Conservation (phyloP, 257 asterid genomes). For the Nemophila menziesii region DNA sequence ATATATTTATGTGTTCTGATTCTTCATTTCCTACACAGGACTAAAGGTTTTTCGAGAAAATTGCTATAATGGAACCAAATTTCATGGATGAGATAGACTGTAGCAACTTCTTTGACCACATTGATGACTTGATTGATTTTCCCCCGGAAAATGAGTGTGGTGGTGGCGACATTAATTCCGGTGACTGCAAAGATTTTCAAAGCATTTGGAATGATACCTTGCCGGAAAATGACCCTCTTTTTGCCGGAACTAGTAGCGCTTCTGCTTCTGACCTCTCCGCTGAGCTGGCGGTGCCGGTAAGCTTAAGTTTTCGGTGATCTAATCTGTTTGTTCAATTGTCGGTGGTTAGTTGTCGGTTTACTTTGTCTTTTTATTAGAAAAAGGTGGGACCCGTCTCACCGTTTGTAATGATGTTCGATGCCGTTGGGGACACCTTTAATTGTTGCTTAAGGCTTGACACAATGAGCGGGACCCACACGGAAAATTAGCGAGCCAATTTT, state of each 20-base stretch:
- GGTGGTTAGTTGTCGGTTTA: neutral
- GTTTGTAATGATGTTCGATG: neutral
- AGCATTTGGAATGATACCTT: conserved; percentile 59
- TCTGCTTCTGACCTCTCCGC: conserved; percentile 52
- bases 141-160: conserved; percentile 59
- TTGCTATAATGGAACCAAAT: conserved; percentile 44
- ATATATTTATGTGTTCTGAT: neutral
- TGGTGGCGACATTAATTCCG: conserved; percentile 34
- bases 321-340: neutral
- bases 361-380: neutral
- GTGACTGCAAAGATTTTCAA: conserved; percentile 45
- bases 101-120: conserved; percentile 74
- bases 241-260: conserved; percentile 27
- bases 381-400: neutral
- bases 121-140: conserved; percentile 83
- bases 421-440: neutral
- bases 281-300: conserved; percentile 84
- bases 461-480: neutral
- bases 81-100: conserved; percentile 67
- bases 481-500: no score
- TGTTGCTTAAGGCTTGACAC: neutral
- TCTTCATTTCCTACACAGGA: conserved; percentile 17
- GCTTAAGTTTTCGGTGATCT: conserved; percentile 6
- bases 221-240: conserved; percentile 41
- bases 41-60: conserved; percentile 3